Evolutionary conservation across 495 filamentous ascomycete species (phyloP), one percentile per base, ranked within the genome.

Genomic region (Daldinia caldariorum): DNA sequence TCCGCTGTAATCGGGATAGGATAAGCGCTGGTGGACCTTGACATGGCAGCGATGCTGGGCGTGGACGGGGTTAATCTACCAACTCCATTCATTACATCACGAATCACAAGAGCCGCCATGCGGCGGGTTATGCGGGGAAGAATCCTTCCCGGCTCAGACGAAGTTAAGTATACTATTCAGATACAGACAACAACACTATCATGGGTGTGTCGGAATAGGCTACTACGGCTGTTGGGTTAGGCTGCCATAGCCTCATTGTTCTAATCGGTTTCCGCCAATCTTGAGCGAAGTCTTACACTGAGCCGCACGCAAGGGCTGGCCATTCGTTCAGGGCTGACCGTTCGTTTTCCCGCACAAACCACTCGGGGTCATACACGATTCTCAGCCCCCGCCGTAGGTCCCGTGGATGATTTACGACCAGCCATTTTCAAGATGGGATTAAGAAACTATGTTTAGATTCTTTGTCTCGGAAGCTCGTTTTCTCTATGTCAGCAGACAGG

Each of bases 231-330:
- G 35, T 61, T 55, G 59, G 51, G 32, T 34, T 47, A 20, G 2
- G 8, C 1, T 29, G 47, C 32, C 16, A 53, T 53, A 32, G 49
- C 49, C 26, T 22, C 49, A 53, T 32, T 39, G 18, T 22, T 51
- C 38, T 32, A 56, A 32, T 3, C 58, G 31, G 39, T 38, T 58
- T 51, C 9, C 34, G 35, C 14, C 38, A 45, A 59, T 59, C 22
- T 18, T 14, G 43, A 43, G 22, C 22, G 26, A 43, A 59, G 5
- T 9, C 55, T 22, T 54, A 66, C 34, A 56, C 34, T 34, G 56
- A 72, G 61, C 64, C 64, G 20, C 64, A 72, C 68, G 56, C 22
- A 53, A 72, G 64, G 60, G 64, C 32, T 65, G 47, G 38, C 61
- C 26, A 26, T 26, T 26, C 26, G 26, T 26, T 26, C 26, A 26